Percentiles rank a stretch among this genome's conserved stretches.
phyloP scores from a whole-genome alignment of 805 yeast genomes.

The Pichia eremophila region DNA sequence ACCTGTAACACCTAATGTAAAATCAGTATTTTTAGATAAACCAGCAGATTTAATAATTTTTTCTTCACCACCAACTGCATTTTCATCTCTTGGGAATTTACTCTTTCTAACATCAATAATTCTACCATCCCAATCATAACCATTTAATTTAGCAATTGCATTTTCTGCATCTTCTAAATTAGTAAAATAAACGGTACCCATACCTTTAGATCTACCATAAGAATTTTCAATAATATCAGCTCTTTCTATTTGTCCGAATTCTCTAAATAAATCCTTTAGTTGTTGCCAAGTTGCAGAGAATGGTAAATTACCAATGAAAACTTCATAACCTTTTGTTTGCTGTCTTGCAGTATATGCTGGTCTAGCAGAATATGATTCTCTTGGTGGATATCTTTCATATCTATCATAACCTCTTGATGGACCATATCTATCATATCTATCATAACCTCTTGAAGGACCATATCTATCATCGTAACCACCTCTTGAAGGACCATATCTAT shows the following conservation, averaged over 20 bases:
- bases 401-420: background rate
- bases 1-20: constrained; percentile 58
- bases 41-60: constrained; percentile 8
- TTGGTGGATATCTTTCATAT: constrained; percentile 8
- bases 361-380: constrained; percentile 9
- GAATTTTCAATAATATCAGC: constrained; percentile 67
- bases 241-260: constrained; percentile 66
- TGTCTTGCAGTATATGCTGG: constrained; percentile 5
- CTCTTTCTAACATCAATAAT: constrained; percentile 74
- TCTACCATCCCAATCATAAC: constrained; percentile 68
- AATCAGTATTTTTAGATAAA: constrained; percentile 37
- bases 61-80: constrained; percentile 16
- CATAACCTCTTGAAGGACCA: background rate
- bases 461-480: constrained; percentile 6
- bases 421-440: constrained; percentile 2
- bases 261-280: constrained; percentile 73
- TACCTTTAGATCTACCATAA: constrained; percentile 75
- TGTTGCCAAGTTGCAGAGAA: constrained; percentile 77
- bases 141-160: constrained; percentile 65
- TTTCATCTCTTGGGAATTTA: constrained; percentile 18
- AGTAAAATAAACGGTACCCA: constrained; percentile 69
- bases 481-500: constrained; percentile 8
- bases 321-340: constrained; percentile 35
- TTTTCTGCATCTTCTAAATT: constrained; percentile 56
- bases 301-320: constrained; percentile 78